Conservation (phyloP, 1,139 yeast species). For the Geotrichum candidum region DNA sequence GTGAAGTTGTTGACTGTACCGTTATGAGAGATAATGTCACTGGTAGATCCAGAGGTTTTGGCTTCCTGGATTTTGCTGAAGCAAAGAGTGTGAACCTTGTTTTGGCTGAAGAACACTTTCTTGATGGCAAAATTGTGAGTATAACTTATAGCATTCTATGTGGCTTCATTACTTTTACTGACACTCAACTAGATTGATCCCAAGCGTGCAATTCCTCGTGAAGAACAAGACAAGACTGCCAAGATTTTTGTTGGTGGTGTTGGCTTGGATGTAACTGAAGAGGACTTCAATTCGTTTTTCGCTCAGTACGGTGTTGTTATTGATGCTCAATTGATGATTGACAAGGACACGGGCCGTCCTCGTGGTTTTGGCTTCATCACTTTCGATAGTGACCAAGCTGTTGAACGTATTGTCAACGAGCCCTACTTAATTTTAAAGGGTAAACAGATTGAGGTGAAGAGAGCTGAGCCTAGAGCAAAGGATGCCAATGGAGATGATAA, state of each 20-base stretch:
- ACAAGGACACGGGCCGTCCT: conserved; percentile 95
- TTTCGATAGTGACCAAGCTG: conserved; percentile 92
- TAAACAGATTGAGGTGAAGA: conserved; percentile 87
- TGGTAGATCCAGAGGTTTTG: conserved; percentile 96
- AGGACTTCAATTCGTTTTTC: conserved; percentile 82
- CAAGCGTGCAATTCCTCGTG: conserved; percentile 95
- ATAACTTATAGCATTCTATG: background rate
- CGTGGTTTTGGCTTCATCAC: conserved; percentile 98
- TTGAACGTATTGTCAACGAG: conserved; percentile 81
- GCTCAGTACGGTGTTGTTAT: conserved; percentile 88
- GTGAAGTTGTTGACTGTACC: conserved; percentile 83
- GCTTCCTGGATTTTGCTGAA: conserved; percentile 82
- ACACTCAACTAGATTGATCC: conserved; percentile 60
- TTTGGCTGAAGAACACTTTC: conserved; percentile 76
- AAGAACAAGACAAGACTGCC: conserved; percentile 96
- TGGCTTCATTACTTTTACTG: background rate
- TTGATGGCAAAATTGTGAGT: conserved; percentile 75
- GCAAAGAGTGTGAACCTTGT: conserved; percentile 83
- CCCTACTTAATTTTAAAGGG: conserved; percentile 81
- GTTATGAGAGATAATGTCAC: conserved; percentile 90
- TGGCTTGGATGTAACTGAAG: conserved; percentile 90
- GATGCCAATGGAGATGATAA: conserved; percentile 22
- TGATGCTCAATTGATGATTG: conserved; percentile 96
- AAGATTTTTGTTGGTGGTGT: conserved; percentile 98
- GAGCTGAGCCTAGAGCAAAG: conserved; percentile 82